Conservation (phyloP, 352 stramenopile genomes). For the Phytophthora litchii region DNA sequence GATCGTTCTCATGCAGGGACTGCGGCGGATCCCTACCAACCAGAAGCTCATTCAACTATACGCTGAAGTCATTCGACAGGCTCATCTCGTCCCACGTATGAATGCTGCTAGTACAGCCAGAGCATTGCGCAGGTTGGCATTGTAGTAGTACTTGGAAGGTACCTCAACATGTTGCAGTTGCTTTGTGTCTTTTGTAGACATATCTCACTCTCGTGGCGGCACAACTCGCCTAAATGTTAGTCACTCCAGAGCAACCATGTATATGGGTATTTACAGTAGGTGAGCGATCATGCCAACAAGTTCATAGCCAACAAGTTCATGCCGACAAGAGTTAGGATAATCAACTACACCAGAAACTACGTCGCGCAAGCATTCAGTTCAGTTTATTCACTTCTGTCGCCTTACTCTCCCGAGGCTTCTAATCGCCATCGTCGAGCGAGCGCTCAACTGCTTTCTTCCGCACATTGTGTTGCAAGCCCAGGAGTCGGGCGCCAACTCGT, state of each 20-base stretch:
- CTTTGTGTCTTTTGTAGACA: too few species aligned
- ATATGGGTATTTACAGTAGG: too few species aligned
- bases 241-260: too few species aligned
- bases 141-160: slow-evolving; percentile 9
- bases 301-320: too few species aligned
- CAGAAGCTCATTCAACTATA: slow-evolving; percentile 53
- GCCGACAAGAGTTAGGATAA: too few species aligned
- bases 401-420: slow-evolving; percentile 22
- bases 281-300: too few species aligned
- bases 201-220: too few species aligned
- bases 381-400: slow-evolving; percentile 35
- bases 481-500: slow-evolving; percentile 13
- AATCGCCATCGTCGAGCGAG: slow-evolving; percentile 25
- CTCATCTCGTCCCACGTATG: slow-evolving; percentile 33
- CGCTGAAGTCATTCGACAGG: slow-evolving; percentile 48
- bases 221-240: too few species aligned
- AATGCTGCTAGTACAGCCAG: slow-evolving; percentile 21
- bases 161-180: too few species aligned
- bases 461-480: slow-evolving; percentile 22
- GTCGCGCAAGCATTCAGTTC: slow-evolving; percentile 37
- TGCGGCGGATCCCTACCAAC: slow-evolving; percentile 56
- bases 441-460: slow-evolving; percentile 16
- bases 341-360: slow-evolving; percentile 1
- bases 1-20: slow-evolving; percentile 65
- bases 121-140: slow-evolving; percentile 18